Percentiles rank a stretch among this genome's conserved stretches.
These are phyloP conservation scores for Antarctomyces pellizariae DNA, from an alignment of 495 filamentous ascomycete species.

Conservation along the genomic window DNA sequence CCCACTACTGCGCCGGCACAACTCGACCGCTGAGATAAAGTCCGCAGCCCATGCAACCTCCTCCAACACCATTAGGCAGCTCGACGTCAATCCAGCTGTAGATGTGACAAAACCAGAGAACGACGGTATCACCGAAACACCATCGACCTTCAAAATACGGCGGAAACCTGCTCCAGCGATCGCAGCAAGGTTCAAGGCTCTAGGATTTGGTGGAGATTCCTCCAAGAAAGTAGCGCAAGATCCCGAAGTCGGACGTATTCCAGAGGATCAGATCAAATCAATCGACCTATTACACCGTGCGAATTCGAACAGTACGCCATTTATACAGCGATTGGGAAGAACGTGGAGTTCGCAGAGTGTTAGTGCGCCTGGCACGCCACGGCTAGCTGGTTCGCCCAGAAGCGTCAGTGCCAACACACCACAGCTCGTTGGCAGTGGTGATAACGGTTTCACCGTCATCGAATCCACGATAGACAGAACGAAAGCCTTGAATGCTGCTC, in stretches of 20 bases:
- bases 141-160: no score
- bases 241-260: constrained; percentile 41
- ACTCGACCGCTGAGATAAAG: no score
- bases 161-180: constrained; percentile 48
- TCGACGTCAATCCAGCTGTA: no score
- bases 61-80: no score
- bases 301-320: constrained; percentile 24
- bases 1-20: no score
- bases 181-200: constrained; percentile 50
- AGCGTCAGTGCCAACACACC: constrained; percentile 7
- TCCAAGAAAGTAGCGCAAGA: constrained; percentile 14
- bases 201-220: constrained; percentile 33
- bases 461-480: constrained; percentile 7
- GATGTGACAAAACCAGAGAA: no score
- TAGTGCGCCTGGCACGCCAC: constrained; percentile 6
- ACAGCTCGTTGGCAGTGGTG: constrained; percentile 9
- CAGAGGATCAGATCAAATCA: constrained; percentile 46
- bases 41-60: no score
- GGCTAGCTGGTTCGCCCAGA: constrained; percentile 9
- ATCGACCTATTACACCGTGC: constrained; percentile 38
- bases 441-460: constrained; percentile 2
- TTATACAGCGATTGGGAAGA: constrained; percentile 34
- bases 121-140: no score
- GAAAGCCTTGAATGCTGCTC: constrained; percentile 3
- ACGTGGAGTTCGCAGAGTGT: constrained; percentile 25